These are phyloP conservation scores for Glomus cerebriforme DNA, from an alignment of 192 early-diverging fungal species.

Conservation along the genomic window DNA sequence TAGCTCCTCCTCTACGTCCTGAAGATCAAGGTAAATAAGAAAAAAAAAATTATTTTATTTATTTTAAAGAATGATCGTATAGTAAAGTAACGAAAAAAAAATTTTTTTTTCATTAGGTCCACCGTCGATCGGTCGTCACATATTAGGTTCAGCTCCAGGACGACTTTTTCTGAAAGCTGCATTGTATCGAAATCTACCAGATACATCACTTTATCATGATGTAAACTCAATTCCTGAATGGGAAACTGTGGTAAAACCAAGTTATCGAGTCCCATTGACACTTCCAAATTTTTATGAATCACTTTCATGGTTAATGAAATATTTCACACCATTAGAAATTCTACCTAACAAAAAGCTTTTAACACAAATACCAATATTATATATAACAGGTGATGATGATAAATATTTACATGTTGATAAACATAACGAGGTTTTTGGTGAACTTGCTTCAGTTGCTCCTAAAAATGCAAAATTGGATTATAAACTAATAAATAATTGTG, in stretches of 20 bases:
- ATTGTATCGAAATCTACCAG: neutral
- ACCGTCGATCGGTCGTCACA: conserved; percentile 4
- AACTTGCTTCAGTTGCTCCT: neutral
- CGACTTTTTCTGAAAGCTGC: conserved; percentile 1
- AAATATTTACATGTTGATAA: conserved; percentile 2
- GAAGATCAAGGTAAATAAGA: conserved; percentile 20
- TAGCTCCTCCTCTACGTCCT: neutral
- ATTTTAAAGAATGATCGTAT: neutral
- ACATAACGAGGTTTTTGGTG: neutral
- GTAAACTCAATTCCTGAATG: conserved; percentile 5
- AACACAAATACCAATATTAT: conserved; percentile 2
- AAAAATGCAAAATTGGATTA: neutral
- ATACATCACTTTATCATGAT: conserved; percentile 4
- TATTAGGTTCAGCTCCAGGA: conserved; percentile 17
- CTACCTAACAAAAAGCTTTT: neutral
- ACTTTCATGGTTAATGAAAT: conserved; percentile 2
- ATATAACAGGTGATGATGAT: conserved; percentile 11
- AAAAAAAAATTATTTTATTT: too few relatives aligned
- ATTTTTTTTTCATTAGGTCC: conserved; percentile 3
- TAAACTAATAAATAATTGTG: neutral
- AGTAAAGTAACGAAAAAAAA: too few relatives aligned
- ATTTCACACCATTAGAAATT: conserved; percentile 23
- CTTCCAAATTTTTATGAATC: conserved; percentile 27
- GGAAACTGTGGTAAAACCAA: conserved; percentile 22
- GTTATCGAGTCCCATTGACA: conserved; percentile 17